Evolutionary conservation across 176 grass and related monocot genomes (phyloP).

Genomic region (Bolboschoenus planiculmis): DNA sequence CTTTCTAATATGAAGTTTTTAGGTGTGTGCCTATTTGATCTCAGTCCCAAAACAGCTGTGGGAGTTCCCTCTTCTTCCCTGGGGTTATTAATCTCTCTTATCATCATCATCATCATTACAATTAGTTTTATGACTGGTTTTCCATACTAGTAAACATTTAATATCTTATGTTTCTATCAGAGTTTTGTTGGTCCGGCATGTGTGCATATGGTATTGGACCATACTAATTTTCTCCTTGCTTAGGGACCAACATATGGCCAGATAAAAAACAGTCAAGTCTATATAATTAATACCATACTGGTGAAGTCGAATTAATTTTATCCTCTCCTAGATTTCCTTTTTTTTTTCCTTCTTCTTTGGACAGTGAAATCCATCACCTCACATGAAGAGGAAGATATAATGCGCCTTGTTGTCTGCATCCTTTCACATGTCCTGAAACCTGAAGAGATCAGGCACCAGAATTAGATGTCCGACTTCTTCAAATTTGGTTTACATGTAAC

Average conservation of each 20-base stretch:
- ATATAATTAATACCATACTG: not conserved
- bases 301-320: not conserved
- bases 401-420: slow-evolving; percentile 48
- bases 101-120: not conserved
- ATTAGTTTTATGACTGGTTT: not conserved
- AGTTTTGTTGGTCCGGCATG: not conserved
- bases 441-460: slow-evolving; percentile 33
- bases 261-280: not conserved
- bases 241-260: not conserved
- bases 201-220: not conserved
- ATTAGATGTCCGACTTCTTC: not conserved
- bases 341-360: not conserved
- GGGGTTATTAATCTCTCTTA: slow-evolving; percentile 42
- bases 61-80: slow-evolving; percentile 91
- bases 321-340: not conserved
- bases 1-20: slow-evolving; percentile 13
- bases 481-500: not conserved
- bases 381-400: slow-evolving; percentile 62
- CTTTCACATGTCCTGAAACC: slow-evolving; percentile 52
- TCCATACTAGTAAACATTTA: not conserved
- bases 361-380: slow-evolving; percentile 51
- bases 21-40: slow-evolving; percentile 80
- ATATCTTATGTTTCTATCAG: not conserved
- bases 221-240: not conserved
- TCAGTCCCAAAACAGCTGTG: slow-evolving; percentile 76